A percentile compares a stretch with the other conserved stretches of the same genome.
phyloP scores from a whole-genome alignment of 2,329 filamentous ascomycete genomes.

The Endocalyx cinctus region DNA sequence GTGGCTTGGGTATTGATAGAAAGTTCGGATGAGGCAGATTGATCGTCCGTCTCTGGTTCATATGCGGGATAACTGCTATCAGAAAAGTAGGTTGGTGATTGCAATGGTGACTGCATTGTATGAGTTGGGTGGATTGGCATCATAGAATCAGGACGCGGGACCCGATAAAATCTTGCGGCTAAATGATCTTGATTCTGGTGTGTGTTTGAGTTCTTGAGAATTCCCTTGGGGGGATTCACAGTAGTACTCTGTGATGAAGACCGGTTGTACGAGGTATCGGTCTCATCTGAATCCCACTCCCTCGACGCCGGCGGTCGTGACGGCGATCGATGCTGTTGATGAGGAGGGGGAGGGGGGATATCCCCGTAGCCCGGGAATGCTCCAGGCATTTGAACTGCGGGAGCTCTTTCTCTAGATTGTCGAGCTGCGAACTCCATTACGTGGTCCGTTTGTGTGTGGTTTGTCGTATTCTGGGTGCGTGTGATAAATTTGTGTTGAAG shows the following conservation, averaged over 20 bases:
- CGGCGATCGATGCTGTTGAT: conserved; percentile 6
- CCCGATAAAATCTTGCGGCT: conserved; percentile 25
- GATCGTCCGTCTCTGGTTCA: conserved; percentile 31
- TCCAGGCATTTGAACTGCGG: conserved; percentile 21
- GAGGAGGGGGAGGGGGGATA: conserved; percentile 12
- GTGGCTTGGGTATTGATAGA: conserved; percentile 35
- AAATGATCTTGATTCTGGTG: conserved; percentile 19
- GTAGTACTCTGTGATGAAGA: conserved; percentile 12
- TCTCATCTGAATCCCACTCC: conserved; percentile 17
- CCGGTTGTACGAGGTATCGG: conserved; percentile 20
- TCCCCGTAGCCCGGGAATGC: conserved; percentile 20
- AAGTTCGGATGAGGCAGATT: conserved; percentile 31
- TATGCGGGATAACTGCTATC: conserved; percentile 22
- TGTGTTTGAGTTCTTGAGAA: conserved; percentile 22
- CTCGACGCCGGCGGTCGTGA: conserved; percentile 16
- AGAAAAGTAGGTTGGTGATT: conserved; percentile 22
- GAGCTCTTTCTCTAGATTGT: conserved; percentile 17
- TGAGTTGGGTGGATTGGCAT: conserved; percentile 11
- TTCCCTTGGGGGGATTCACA: conserved; percentile 21
- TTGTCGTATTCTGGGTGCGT: conserved; percentile 20
- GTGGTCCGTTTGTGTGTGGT: conserved; percentile 10
- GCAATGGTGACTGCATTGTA: conserved; percentile 11
- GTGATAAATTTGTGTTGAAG: conserved; percentile 13
- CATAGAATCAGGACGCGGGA: conserved; percentile 15
- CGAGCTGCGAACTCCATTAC: conserved; percentile 16